Evolutionary conservation across 2,329 filamentous ascomycete genomes (phyloP).

Genomic region (Fonsecaea pugnacius): DNA sequence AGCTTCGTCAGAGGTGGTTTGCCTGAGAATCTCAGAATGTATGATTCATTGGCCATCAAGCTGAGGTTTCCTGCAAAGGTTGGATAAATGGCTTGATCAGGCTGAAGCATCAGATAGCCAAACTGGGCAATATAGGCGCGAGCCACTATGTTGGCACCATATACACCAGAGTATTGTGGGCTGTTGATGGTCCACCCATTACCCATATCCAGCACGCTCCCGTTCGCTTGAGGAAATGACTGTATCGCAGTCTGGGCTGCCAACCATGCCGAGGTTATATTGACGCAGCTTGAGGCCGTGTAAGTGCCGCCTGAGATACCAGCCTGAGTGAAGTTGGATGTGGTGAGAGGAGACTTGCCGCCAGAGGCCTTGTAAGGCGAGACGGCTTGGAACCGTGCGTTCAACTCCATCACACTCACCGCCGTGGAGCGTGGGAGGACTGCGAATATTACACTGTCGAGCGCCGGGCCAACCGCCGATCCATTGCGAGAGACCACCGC

Average conservation of each 20-base stretch:
- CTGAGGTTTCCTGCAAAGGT: constrained; percentile 5
- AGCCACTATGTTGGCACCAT: neutral
- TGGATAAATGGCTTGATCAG: neutral
- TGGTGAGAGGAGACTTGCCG: neutral
- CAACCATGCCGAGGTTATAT: neutral
- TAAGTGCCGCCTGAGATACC: neutral
- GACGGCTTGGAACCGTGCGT: neutral
- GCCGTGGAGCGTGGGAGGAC: neutral
- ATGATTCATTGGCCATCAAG: constrained; percentile 30
- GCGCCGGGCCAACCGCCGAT: neutral
- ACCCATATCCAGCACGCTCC: neutral
- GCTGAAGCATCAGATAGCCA: constrained; percentile 3
- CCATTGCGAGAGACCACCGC: neutral
- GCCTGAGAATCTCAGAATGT: constrained; percentile 35
- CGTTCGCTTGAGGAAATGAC: neutral
- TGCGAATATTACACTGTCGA: neutral
- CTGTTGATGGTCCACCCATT: constrained; percentile 1
- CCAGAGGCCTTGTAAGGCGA: neutral
- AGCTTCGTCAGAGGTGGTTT: constrained; percentile 33
- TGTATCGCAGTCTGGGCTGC: neutral
- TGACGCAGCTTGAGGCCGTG: neutral
- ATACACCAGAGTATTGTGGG: neutral
- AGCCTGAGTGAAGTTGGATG: neutral
- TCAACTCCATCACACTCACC: neutral
- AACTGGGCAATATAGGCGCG: constrained; percentile 1